Conservation (phyloP, 1,139 yeast species). For the Pichia inconspicua region DNA sequence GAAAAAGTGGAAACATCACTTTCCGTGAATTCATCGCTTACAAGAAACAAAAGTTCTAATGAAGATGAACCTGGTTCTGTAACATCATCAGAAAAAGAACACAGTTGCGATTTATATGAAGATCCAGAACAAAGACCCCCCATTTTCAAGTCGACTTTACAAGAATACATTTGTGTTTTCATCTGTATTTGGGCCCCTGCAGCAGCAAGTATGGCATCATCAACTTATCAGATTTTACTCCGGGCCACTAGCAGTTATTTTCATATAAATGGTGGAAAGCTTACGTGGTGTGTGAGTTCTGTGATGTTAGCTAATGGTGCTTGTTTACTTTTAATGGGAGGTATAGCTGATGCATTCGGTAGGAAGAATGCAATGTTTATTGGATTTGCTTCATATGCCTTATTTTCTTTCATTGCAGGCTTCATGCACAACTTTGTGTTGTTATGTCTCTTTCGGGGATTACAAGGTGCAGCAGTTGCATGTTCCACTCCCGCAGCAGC, state of each 20-base stretch:
- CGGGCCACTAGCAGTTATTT: conserved; percentile 30
- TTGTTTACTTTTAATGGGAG: conserved; percentile 35
- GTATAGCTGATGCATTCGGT: conserved; percentile 38
- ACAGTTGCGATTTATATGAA: conserved; percentile 9
- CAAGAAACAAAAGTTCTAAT: too few relatives aligned
- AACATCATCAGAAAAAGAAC: conserved; percentile 9
- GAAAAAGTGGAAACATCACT: background rate
- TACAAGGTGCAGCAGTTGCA: conserved; percentile 36
- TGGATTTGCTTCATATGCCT: conserved; percentile 29
- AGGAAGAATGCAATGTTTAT: conserved; percentile 31
- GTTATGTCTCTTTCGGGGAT: conserved; percentile 33
- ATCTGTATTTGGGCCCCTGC: conserved; percentile 34
- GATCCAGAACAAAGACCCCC: conserved; percentile 29
- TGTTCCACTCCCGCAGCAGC: conserved; percentile 39
- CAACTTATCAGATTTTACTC: conserved; percentile 31
- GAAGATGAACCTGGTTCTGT: background rate
- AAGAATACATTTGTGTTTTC: conserved; percentile 28
- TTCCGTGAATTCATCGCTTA: background rate
- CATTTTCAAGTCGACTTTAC: conserved; percentile 21
- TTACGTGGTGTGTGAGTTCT: conserved; percentile 37
- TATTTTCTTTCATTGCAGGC: conserved; percentile 34
- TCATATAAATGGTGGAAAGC: conserved; percentile 31
- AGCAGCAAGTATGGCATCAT: conserved; percentile 32
- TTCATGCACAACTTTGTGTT: conserved; percentile 31
- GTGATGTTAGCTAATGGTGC: conserved; percentile 37